phyloP scores from a whole-genome alignment of 768 basidiomycete species.

The Crucibulum laeve region DNA sequence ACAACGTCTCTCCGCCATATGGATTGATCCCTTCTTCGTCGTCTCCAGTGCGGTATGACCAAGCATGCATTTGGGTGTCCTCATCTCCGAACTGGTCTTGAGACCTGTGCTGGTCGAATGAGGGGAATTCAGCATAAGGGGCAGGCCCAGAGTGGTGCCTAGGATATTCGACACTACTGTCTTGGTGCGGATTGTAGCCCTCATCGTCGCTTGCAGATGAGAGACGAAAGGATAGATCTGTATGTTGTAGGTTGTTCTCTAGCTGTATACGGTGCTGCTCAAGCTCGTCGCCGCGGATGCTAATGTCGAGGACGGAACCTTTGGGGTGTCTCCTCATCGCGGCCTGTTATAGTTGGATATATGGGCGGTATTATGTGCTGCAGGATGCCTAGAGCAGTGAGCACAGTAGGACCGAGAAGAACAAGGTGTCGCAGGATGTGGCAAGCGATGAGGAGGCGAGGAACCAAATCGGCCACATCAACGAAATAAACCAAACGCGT shows the following conservation, averaged over 20 bases:
- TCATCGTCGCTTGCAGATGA: slow-evolving; percentile 44
- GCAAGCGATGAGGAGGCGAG: slow-evolving; percentile 4
- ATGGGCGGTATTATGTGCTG: no score
- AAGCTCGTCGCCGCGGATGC: slow-evolving; percentile 68
- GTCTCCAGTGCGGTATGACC: slow-evolving; percentile 52
- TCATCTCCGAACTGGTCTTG: slow-evolving; percentile 48
- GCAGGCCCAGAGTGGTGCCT: slow-evolving; percentile 61
- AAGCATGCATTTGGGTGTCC: slow-evolving; percentile 47
- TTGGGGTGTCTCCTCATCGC: slow-evolving; percentile 32
- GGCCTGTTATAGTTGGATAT: no score
- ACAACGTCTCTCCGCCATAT: slow-evolving; percentile 67
- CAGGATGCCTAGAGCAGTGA: no score
- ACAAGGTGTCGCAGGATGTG: slow-evolving; percentile 7
- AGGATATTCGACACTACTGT: slow-evolving; percentile 64
- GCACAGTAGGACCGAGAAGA: slow-evolving; percentile 5
- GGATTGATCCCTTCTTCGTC: slow-evolving; percentile 69
- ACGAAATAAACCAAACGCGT: slow-evolving; percentile 1
- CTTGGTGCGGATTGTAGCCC: slow-evolving; percentile 25
- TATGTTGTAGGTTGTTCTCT: slow-evolving; percentile 72
- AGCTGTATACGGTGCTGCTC: slow-evolving; percentile 76
- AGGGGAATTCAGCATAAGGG: slow-evolving; percentile 52
- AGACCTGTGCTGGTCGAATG: slow-evolving; percentile 53
- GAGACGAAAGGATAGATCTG: slow-evolving; percentile 67
- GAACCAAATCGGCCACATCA: neutral
- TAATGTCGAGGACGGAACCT: slow-evolving; percentile 32